phyloP scores from a whole-genome alignment of 805 yeast genomes.

The Isabelozyma gotoi region DNA sequence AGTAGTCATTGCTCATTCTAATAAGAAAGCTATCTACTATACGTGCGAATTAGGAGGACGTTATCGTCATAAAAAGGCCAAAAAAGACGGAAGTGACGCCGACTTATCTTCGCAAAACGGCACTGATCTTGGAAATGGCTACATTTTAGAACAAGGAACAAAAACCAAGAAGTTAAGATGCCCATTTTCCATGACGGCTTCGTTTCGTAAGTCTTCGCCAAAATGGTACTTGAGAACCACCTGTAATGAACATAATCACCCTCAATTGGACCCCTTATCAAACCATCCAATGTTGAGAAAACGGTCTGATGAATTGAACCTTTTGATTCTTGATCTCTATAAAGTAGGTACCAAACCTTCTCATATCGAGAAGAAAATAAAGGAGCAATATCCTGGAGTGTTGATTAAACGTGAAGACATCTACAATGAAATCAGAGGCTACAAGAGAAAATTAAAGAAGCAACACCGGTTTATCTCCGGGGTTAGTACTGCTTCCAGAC shows the following conservation, averaged over 20 bases:
- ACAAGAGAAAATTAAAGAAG: conserved; percentile 50
- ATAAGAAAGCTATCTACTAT: conserved; percentile 57
- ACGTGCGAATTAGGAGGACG: conserved; percentile 60
- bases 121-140: conserved; percentile 30
- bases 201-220: conserved; percentile 47
- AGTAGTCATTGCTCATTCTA: conserved; percentile 58
- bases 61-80: conserved; percentile 49
- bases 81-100: conserved; percentile 18
- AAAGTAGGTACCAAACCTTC: conserved; percentile 57
- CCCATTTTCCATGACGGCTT: conserved; percentile 61
- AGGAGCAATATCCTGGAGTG: conserved; percentile 52
- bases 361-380: conserved; percentile 51
- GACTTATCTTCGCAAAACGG: conserved; percentile 13
- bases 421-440: conserved; percentile 56
- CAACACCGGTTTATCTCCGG: conserved; percentile 25
- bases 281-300: conserved; percentile 59
- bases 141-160: conserved; percentile 38
- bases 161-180: conserved; percentile 54
- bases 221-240: conserved; percentile 54
- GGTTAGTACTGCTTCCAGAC: not conserved
- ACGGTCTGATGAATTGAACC: conserved; percentile 51
- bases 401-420: conserved; percentile 58
- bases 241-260: conserved; percentile 59
- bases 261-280: conserved; percentile 53
- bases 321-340: conserved; percentile 51